phyloP scores from a whole-genome alignment of 306 rosid genomes.

The Ormosia semicastrata region DNA sequence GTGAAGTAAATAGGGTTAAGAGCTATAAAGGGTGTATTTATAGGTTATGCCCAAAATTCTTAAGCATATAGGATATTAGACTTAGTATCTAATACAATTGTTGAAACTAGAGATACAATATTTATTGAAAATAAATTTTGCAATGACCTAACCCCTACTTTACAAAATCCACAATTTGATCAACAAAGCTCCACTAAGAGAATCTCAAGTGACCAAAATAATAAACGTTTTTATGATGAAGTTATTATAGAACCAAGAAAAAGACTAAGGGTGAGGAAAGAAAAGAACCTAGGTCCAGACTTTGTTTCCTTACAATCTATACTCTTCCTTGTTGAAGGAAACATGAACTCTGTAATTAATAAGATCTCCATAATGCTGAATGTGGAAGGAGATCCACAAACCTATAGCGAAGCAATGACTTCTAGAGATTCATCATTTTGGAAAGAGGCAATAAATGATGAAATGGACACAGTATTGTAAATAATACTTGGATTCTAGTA shows the following conservation, averaged over 20 bases:
- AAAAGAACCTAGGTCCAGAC: neutral
- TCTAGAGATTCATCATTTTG: neutral
- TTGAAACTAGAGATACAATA: neutral
- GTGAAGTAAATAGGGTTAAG: neutral
- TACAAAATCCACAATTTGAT: no score
- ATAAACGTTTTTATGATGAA: neutral
- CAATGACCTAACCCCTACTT: neutral
- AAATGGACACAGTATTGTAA: neutral
- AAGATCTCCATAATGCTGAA: neutral
- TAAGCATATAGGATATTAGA: neutral
- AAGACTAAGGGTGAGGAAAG: neutral
- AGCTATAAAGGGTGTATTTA: neutral
- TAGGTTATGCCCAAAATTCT: neutral
- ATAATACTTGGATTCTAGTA: neutral
- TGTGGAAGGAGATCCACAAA: no score
- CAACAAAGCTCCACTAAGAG: neutral
- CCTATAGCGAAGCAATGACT: neutral
- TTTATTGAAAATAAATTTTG: neutral
- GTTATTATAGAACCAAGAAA: neutral
- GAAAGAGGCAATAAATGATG: neutral
- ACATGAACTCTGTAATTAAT: neutral
- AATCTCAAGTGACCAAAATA: neutral
- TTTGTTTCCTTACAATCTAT: neutral
- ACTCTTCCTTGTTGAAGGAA: neutral
- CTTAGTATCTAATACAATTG: neutral